Conservation (phyloP, 2,329 filamentous ascomycete species). For the Triangularia setosa region DNA sequence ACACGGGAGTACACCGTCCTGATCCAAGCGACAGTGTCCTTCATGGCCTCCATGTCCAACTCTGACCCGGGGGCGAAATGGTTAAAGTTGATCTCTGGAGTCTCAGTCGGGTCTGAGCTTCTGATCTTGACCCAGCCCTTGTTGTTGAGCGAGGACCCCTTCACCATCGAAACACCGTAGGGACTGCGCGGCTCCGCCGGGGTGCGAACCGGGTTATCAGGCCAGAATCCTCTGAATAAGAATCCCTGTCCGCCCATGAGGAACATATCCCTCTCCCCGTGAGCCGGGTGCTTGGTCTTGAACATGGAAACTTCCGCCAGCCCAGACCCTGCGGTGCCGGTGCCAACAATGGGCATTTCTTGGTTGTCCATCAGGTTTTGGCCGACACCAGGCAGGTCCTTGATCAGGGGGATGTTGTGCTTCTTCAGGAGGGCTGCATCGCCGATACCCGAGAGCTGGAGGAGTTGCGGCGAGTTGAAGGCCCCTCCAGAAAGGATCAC, state of each 20-base stretch:
- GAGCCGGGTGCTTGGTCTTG: constrained; percentile 31
- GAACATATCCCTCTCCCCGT: constrained; percentile 48
- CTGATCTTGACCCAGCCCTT: constrained; percentile 60
- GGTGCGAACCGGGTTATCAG: constrained; percentile 32
- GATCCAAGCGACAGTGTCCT: constrained; percentile 32
- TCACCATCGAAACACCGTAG: constrained; percentile 38
- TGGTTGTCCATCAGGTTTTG: constrained; percentile 47
- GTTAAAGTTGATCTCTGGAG: constrained; percentile 60
- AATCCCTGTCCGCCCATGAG: constrained; percentile 49
- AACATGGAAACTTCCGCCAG: constrained; percentile 27
- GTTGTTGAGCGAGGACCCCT: constrained; percentile 48
- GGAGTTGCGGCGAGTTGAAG: constrained; percentile 49
- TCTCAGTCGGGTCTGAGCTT: constrained; percentile 58
- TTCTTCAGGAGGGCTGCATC: constrained; percentile 38
- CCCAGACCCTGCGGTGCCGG: constrained; percentile 21
- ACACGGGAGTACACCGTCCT: constrained; percentile 24
- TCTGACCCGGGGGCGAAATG: constrained; percentile 49
- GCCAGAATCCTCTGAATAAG: constrained; percentile 53
- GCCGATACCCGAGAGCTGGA: constrained; percentile 50
- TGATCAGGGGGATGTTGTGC: constrained; percentile 43
- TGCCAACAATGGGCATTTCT: constrained; percentile 35
- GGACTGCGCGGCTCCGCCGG: constrained; percentile 29
- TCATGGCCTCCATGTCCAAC: constrained; percentile 39
- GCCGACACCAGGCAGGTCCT: constrained; percentile 47
- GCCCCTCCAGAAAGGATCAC: constrained; percentile 48